Evolutionary conservation across 179 eudicot genomes (phyloP).

Genomic region (Sideroxylon spinosum): DNA sequence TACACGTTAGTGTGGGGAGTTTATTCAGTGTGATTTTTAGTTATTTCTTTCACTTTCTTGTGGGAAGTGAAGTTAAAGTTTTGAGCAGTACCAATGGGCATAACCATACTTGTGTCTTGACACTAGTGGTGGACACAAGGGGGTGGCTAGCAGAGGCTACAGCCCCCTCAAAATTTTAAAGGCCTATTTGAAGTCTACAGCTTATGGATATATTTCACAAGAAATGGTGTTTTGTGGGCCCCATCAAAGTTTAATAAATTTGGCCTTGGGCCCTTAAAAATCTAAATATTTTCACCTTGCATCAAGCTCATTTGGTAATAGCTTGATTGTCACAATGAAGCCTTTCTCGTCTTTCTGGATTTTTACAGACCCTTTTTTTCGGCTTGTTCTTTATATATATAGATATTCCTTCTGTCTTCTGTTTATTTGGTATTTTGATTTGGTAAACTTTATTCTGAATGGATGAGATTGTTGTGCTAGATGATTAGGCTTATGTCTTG

Average conservation of each 20-base stretch:
- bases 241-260: too few relatives aligned
- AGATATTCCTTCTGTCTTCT: neutral
- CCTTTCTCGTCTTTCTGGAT: neutral
- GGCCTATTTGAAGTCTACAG: too few relatives aligned
- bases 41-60: neutral
- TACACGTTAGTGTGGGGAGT: neutral
- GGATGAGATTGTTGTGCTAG: neutral
- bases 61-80: neutral
- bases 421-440: neutral
- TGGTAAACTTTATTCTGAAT: neutral
- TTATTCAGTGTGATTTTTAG: neutral
- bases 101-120: neutral
- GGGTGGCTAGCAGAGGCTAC: too few relatives aligned
- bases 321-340: neutral
- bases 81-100: neutral
- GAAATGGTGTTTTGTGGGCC: too few relatives aligned
- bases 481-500: neutral
- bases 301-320: too few relatives aligned
- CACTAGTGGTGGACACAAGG: too few relatives aligned
- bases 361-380: too few relatives aligned
- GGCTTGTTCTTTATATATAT: too few relatives aligned
- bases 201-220: too few relatives aligned
- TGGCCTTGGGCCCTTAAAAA: too few relatives aligned
- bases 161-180: too few relatives aligned
- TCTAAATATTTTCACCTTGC: too few relatives aligned